These are phyloP conservation scores for Nakazawaea laoshanensis DNA, from an alignment of 805 yeast genomes.

Conservation along the genomic window DNA sequence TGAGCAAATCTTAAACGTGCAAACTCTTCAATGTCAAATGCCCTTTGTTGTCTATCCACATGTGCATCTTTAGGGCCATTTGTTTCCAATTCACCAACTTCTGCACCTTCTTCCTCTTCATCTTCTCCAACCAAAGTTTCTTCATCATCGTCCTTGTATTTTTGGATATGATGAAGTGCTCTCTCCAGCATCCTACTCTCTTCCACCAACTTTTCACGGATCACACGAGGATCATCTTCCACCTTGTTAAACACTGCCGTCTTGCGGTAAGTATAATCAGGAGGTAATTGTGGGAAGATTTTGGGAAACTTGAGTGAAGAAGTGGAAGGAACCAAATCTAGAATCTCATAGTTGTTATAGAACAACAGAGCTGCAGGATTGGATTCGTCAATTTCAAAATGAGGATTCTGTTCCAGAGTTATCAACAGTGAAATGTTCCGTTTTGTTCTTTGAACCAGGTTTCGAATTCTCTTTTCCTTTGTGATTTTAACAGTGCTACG, in stretches of 20 bases:
- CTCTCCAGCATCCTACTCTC: constrained; percentile 78
- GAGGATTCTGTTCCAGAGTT: constrained; percentile 7
- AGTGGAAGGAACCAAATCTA: constrained; percentile 47
- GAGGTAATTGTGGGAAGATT: constrained; percentile 80
- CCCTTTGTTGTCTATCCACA: background rate
- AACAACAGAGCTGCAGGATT: constrained; percentile 45
- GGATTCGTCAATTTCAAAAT: constrained; percentile 13
- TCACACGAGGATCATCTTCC: constrained; percentile 58
- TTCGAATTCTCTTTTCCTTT: constrained; percentile 8
- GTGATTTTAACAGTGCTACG: constrained; percentile 16
- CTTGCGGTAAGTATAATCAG: constrained; percentile 82
- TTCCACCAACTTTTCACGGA: constrained; percentile 64
- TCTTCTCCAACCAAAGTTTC: constrained; percentile 1
- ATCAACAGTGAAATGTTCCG: constrained; percentile 13
- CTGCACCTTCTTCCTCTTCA: constrained; percentile 4
- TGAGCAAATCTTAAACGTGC: constrained; percentile 37
- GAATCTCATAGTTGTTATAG: constrained; percentile 41
- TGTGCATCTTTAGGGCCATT: constrained; percentile 3
- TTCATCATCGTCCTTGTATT: constrained; percentile 14
- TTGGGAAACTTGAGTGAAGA: constrained; percentile 36
- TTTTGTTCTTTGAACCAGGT: constrained; percentile 8
- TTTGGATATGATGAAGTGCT: constrained; percentile 54
- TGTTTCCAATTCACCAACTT: constrained; percentile 1
- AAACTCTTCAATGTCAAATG: constrained; percentile 51
- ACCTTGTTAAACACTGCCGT: constrained; percentile 62